Base-by-base conservation (phyloP, 257 asterid species). In the Schizonepeta tenuifolia region DNA sequence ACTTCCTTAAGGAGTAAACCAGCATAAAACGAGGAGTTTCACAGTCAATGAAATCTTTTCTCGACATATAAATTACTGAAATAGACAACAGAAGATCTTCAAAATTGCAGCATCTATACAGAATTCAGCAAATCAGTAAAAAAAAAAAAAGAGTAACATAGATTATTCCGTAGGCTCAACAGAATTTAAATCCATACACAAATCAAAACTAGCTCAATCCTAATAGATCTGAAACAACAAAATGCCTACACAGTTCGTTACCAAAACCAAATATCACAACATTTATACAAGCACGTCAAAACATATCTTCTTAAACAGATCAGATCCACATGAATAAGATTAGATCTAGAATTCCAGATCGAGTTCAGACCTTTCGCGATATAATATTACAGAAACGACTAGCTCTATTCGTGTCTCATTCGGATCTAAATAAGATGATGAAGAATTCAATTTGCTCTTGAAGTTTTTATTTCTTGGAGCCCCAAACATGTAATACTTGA, bases 391-490 rank as follows among this genome's bases (percentile, higher is more conserved):
- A 59, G 5, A 65, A 71, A 66, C 9, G 40, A 31, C 10, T 18
- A 73, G 50, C 59, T 55, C 35, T 57, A 10, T 21, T 35, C 0
- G 41, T 38, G 33, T 46, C 33, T 43, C 58, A 66, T 53, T 53
- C 70, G 58, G 77, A 78, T 75, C 81, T 61, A 68, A 67, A 31
- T n/a, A n/a, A n/a, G n/a, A n/a, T n/a, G n/a, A n/a, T n/a, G n/a
- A n/a, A n/a, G n/a, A n/a, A n/a, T n/a, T n/a, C n/a, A n/a, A n/a
- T n/a, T n/a, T n/a, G n/a, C n/a, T n/a, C n/a, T n/a, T 3, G 66
- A 53, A n/a, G n/a, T n/a, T n/a, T n/a, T n/a, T n/a, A n/a, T n/a
- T n/a, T n/a, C n/a, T n/a, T n/a, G n/a, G n/a, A n/a, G n/a, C n/a
- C n/a, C n/a, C n/a, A n/a, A n/a, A n/a, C n/a, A n/a, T n/a, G n/a